Evolutionary conservation across 1,284 basidiomycete genomes (phyloP).

Genomic region (Sanghuangporus weigelae): DNA sequence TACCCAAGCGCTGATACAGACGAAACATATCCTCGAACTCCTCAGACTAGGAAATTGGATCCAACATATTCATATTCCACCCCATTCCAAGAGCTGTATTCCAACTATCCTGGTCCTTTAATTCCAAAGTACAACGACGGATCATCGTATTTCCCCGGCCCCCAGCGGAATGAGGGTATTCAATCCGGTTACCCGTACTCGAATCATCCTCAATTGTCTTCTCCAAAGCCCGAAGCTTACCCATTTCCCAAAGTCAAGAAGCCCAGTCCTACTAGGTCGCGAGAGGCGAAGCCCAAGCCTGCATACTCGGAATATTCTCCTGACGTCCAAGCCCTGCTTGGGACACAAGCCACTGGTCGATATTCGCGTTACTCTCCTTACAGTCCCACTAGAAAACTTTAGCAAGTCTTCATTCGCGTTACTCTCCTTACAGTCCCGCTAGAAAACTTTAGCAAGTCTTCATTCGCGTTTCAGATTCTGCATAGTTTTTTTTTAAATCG

Average conservation of each 20-base stretch:
- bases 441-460: neutral
- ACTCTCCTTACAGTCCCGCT: neutral
- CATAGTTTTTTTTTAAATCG: too few species aligned
- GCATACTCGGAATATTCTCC: neutral
- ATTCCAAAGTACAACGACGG: neutral
- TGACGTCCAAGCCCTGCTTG: neutral
- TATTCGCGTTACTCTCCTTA: neutral
- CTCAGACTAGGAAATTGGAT: neutral
- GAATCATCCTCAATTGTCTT: neutral
- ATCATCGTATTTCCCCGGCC: neutral
- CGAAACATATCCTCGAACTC: neutral
- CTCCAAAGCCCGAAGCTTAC: neutral
- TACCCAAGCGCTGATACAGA: neutral
- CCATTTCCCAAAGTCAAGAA: neutral
- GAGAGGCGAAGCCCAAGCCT: neutral
- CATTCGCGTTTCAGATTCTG: too few species aligned
- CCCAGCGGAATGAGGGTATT: neutral
- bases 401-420: neutral
- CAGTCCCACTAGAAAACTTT: neutral
- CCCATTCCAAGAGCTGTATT: neutral
- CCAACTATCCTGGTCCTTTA: neutral
- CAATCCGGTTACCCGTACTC: neutral
- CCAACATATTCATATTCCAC: neutral
- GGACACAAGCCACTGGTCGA: neutral
- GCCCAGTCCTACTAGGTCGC: neutral